Percentiles rank a stretch among this genome's conserved stretches.
These are phyloP conservation scores for Coniophora puteana DNA, from an alignment of 1,284 basidiomycete genomes.

Conservation along the genomic window DNA sequence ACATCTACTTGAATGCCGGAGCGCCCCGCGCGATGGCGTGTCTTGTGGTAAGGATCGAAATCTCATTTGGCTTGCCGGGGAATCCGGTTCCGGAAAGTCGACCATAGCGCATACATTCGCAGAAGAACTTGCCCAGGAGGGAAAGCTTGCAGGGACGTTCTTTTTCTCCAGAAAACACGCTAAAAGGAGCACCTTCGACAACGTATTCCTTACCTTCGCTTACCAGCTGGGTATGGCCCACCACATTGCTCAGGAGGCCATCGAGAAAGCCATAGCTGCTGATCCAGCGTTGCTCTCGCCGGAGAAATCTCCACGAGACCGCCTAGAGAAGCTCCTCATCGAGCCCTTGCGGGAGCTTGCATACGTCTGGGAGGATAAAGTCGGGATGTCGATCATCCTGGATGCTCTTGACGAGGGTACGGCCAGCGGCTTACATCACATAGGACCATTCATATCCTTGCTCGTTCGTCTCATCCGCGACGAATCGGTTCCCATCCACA, in stretches of 20 bases:
- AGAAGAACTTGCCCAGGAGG: constrained; percentile 12
- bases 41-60: constrained; percentile 5
- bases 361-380: no score
- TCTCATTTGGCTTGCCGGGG: constrained; percentile 17
- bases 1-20: no score
- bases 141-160: constrained; percentile 16
- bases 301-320: constrained; percentile 18
- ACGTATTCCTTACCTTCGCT: constrained; percentile 13
- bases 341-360: constrained; percentile 10
- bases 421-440: constrained; percentile 16
- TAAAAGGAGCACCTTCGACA: constrained; percentile 8
- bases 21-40: no score
- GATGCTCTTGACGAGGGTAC: constrained; percentile 19
- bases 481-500: constrained; percentile 12
- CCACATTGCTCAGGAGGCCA: constrained; percentile 6
- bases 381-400: no score
- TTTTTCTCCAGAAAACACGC: constrained; percentile 16
- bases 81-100: constrained; percentile 17
- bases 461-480: constrained; percentile 10
- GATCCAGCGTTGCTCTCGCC: constrained; percentile 14
- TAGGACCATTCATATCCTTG: no score
- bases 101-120: constrained; percentile 20
- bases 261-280: constrained; percentile 10
- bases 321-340: constrained; percentile 15
- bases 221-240: constrained; percentile 11